These are phyloP conservation scores for Verticillium zaregamsianum DNA, from an alignment of 2,329 filamentous ascomycete species.

Conservation along the genomic window DNA sequence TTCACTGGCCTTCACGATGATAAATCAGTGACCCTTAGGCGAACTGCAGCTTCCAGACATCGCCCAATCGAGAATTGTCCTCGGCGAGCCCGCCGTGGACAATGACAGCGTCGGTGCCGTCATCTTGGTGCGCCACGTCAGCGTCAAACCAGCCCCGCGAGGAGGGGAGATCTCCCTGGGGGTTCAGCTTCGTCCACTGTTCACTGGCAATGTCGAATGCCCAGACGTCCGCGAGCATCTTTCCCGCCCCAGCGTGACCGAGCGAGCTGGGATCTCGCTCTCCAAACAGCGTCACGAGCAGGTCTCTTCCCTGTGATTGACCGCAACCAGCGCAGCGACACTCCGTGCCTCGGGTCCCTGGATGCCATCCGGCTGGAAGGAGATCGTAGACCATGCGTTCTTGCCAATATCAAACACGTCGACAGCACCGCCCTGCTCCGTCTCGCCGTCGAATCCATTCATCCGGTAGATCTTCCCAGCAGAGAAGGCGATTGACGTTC, in stretches of 20 bases:
- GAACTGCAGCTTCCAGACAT: constrained; percentile 30
- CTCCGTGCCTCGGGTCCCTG: constrained; percentile 26
- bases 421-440: constrained; percentile 52
- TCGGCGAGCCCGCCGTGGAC: constrained; percentile 34
- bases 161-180: constrained; percentile 18
- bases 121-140: constrained; percentile 17
- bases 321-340: constrained; percentile 21
- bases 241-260: constrained; percentile 34
- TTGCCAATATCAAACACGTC: constrained; percentile 36
- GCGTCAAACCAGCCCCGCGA: constrained; percentile 36
- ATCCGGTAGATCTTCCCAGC: constrained; percentile 49
- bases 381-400: constrained; percentile 20
- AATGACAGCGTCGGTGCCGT: constrained; percentile 18
- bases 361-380: constrained; percentile 19
- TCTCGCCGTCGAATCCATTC: constrained; percentile 60
- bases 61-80: constrained; percentile 30
- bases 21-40: background rate
- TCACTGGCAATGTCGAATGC: constrained; percentile 28
- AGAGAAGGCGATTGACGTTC: constrained; percentile 40
- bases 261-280: constrained; percentile 31
- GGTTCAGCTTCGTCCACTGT: constrained; percentile 22
- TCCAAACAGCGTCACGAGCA: constrained; percentile 33
- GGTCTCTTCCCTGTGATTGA: constrained; percentile 16
- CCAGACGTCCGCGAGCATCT: constrained; percentile 36
- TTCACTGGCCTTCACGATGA: background rate